phyloP scores from a whole-genome alignment of 2,329 filamentous ascomycete genomes.

The Xylaria digitata region DNA sequence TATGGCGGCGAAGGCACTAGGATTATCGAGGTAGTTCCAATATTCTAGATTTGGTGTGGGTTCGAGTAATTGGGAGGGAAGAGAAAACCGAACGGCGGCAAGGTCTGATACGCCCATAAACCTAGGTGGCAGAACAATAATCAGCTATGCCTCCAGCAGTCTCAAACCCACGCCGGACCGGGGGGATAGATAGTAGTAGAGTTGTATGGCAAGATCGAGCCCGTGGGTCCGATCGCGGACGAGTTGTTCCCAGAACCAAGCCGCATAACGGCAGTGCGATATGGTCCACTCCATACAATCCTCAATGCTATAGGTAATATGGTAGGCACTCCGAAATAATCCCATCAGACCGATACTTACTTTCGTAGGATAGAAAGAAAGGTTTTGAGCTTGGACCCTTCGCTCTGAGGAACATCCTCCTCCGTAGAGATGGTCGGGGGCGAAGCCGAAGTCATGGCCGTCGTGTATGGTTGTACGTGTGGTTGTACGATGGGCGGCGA shows the following conservation, averaged over 20 bases:
- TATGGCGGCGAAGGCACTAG: constrained; percentile 84
- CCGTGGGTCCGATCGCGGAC: constrained; percentile 43
- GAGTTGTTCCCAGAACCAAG: constrained; percentile 3
- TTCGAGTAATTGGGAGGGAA: constrained; percentile 94
- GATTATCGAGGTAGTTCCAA: constrained; percentile 97
- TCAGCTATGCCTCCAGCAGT: constrained; percentile 44
- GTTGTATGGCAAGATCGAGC: not conserved
- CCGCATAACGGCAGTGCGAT: constrained; percentile 11
- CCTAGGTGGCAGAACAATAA: constrained; percentile 59
- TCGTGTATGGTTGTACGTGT: not conserved
- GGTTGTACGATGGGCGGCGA: not conserved
- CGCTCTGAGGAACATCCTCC: constrained; percentile 66
- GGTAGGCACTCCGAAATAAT: not conserved
- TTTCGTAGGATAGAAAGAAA: constrained; percentile 89
- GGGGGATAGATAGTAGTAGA: constrained; percentile 8
- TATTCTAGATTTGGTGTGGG: constrained; percentile 98
- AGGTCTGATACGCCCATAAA: constrained; percentile 98
- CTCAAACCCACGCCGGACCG: constrained; percentile 26
- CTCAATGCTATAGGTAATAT: not conserved
- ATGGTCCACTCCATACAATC: not conserved
- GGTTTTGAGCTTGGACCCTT: constrained; percentile 88
- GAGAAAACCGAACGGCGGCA: constrained; percentile 92
- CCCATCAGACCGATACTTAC: constrained; percentile 64
- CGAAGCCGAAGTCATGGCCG: constrained; percentile 45
- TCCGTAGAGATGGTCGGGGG: constrained; percentile 42